Conservation (phyloP, 2,329 filamentous ascomycete species). For the Colletotrichum navitas region DNA sequence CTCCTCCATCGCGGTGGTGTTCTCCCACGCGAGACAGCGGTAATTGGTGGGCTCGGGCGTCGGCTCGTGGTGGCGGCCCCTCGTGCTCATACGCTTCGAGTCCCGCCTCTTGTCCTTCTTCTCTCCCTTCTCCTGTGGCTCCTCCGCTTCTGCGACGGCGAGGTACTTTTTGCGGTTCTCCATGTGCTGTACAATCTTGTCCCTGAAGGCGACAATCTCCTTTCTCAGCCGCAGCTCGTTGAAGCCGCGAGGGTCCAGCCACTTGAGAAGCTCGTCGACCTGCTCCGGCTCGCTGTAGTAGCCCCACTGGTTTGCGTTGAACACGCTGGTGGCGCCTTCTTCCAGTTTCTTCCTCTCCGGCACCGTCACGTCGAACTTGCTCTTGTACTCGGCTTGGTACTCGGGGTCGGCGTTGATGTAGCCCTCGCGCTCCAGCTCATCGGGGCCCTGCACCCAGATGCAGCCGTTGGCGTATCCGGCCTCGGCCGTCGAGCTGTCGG, state of each 20-base stretch:
- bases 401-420: constrained; percentile 84
- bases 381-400: constrained; percentile 80
- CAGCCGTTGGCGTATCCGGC: constrained; percentile 94
- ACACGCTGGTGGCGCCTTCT: constrained; percentile 85
- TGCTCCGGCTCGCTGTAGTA: constrained; percentile 87
- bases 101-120: constrained; percentile 48
- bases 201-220: constrained; percentile 81
- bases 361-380: constrained; percentile 84
- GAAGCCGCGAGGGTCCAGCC: constrained; percentile 88
- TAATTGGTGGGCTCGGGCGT: constrained; percentile 61
- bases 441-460: constrained; percentile 96
- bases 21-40: constrained; percentile 67
- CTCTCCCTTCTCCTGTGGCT: constrained; percentile 52
- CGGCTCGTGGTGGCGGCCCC: constrained; percentile 60
- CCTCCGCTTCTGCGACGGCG: constrained; percentile 56
- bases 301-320: constrained; percentile 86
- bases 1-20: constrained; percentile 69
- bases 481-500: constrained; percentile 86
- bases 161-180: constrained; percentile 82
- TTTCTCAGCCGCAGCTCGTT: constrained; percentile 91
- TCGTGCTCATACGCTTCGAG: constrained; percentile 57
- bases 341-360: constrained; percentile 87
- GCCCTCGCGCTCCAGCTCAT: constrained; percentile 86
- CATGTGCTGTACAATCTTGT: constrained; percentile 85
- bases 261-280: constrained; percentile 83